phyloP scores from a whole-genome alignment of 2,329 filamentous ascomycete species.

The Aspergillus melleus region DNA sequence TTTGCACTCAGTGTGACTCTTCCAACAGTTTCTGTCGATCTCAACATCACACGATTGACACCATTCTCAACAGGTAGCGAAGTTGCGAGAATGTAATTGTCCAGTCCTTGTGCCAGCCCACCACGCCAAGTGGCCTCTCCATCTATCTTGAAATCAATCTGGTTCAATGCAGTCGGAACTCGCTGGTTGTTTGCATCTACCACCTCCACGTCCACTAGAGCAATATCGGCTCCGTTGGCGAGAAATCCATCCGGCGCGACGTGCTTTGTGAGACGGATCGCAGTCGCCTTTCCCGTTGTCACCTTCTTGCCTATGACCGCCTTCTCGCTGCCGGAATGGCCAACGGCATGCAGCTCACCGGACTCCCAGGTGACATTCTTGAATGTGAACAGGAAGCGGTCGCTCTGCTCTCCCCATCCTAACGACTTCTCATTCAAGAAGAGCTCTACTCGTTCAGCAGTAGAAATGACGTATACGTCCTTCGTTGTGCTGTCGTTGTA shows the following conservation, averaged over 20 bases:
- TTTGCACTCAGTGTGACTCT: constrained; percentile 1
- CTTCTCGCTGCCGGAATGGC: neutral
- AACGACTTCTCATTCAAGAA: neutral
- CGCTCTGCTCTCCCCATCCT: constrained; percentile 3
- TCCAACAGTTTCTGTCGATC: constrained; percentile 1
- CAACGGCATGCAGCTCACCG: constrained; percentile 1
- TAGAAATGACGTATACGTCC: constrained; percentile 3
- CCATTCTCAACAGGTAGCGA: constrained; percentile 4
- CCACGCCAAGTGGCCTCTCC: constrained; percentile 2
- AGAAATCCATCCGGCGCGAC: constrained; percentile 3
- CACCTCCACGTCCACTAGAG: constrained; percentile 4
- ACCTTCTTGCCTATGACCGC: neutral
- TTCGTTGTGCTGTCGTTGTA: constrained; percentile 8
- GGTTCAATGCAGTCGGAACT: constrained; percentile 3
- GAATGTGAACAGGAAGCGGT: constrained; percentile 5
- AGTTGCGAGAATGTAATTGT: constrained; percentile 4
- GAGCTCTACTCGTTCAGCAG: constrained; percentile 4
- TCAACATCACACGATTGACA: constrained; percentile 3
- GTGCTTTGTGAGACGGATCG: constrained; percentile 6
- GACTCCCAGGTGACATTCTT: constrained; percentile 4
- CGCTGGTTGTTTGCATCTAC: neutral
- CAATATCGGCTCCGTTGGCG: constrained; percentile 9
- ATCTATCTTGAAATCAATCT: neutral
- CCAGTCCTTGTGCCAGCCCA: constrained; percentile 1
- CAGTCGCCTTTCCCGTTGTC: constrained; percentile 1